A percentile compares a stretch with the other conserved stretches of the same genome.
Evolutionary conservation across 2,329 filamentous ascomycete genomes (phyloP).

Genomic region (Ophiocordyceps unilateralis): DNA sequence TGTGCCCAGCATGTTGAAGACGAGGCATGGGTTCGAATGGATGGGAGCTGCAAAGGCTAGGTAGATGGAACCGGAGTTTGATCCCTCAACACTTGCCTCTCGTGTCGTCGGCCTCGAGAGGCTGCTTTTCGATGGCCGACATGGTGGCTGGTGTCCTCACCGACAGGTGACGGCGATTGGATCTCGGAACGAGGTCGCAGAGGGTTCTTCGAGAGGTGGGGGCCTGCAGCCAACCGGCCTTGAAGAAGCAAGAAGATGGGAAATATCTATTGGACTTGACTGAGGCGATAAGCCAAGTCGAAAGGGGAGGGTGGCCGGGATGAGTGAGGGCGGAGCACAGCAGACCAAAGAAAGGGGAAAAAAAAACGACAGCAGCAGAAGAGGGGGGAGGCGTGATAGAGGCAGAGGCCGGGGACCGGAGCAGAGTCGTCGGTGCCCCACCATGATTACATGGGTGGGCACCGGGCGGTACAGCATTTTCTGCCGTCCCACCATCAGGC

Average conservation of each 20-base stretch:
- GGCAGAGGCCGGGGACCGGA: background rate
- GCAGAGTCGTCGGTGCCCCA: background rate
- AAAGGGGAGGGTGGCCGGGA: too few relatives aligned
- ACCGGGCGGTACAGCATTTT: too few relatives aligned
- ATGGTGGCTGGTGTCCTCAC: slow-evolving; percentile 9
- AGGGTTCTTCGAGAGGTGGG: background rate
- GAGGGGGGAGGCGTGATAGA: background rate
- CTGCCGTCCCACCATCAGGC: too few relatives aligned
- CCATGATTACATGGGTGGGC: background rate
- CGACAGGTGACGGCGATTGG: background rate
- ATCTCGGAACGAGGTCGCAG: background rate
- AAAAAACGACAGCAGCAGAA: background rate
- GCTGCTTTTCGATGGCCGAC: slow-evolving; percentile 22
- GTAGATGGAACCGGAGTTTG: background rate
- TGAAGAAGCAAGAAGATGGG: background rate
- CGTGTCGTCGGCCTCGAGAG: slow-evolving; percentile 27
- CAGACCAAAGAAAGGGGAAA: too few relatives aligned
- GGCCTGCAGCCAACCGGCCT: background rate
- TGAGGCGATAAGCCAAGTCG: too few relatives aligned
- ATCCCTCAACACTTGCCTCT: slow-evolving; percentile 18
- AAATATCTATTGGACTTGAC: too few relatives aligned
- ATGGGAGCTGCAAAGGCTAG: background rate
- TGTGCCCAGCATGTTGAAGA: background rate
- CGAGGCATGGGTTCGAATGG: background rate
- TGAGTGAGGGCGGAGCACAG: too few relatives aligned